Percentiles rank a stretch among this genome's conserved stretches.
Evolutionary conservation across 805 yeast genomes (phyloP).

Genomic region (Priceomyces castillae): DNA sequence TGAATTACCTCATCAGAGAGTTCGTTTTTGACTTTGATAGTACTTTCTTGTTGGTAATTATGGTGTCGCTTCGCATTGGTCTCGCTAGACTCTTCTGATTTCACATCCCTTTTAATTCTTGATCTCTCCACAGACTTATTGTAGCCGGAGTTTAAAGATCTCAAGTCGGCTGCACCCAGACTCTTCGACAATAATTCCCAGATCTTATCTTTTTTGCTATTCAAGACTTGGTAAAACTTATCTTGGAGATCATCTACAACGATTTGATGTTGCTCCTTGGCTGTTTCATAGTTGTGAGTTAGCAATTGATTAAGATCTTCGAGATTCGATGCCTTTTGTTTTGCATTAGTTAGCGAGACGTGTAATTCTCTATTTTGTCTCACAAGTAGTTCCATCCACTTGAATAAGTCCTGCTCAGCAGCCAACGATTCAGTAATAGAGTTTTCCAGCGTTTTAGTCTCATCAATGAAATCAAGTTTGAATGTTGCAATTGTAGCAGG

Average conservation of each 20-base stretch:
- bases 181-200: constrained; percentile 17
- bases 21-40: too few species aligned
- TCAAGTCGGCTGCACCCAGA: background rate
- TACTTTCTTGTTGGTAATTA: too few species aligned
- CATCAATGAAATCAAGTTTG: constrained; percentile 17
- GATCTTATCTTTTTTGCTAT: constrained; percentile 30
- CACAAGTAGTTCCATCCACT: constrained; percentile 24
- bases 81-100: background rate
- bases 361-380: constrained; percentile 12
- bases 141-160: too few species aligned
- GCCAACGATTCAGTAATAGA: constrained; percentile 1
- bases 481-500: constrained; percentile 27
- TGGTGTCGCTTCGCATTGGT: background rate
- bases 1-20: background rate
- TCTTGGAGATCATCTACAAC: constrained; percentile 23
- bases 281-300: constrained; percentile 10
- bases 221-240: constrained; percentile 26
- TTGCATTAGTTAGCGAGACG: constrained; percentile 2
- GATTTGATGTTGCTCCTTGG: constrained; percentile 14
- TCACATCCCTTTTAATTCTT: background rate
- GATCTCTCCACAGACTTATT: too few species aligned
- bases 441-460: constrained; percentile 9
- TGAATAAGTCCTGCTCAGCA: constrained; percentile 21
- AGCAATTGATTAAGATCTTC: constrained; percentile 7
- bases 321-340: constrained; percentile 1